Conservation (phyloP, 495 filamentous ascomycete genomes). For the Penicillium alfredii region DNA sequence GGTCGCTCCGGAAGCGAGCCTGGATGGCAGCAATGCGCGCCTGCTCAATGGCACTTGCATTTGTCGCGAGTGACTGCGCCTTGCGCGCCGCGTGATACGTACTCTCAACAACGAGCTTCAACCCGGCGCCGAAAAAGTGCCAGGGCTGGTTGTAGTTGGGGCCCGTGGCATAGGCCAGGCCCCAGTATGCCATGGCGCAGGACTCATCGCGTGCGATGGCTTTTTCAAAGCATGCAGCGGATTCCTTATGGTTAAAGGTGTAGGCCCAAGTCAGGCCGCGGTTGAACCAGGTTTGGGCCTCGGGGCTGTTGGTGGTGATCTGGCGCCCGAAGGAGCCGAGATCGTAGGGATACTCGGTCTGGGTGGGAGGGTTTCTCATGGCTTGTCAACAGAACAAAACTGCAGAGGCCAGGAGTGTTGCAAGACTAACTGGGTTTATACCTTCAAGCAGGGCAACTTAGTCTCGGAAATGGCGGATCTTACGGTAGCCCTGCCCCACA, state of each 20-base stretch:
- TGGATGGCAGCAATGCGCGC: conserved; percentile 52
- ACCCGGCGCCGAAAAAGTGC: conserved; percentile 52
- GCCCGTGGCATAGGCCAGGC: conserved; percentile 55
- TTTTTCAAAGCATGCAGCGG: conserved; percentile 50
- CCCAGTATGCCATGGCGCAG: conserved; percentile 63
- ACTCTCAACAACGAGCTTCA: conserved; percentile 33
- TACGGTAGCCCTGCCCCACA: no score
- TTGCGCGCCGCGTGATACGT: conserved; percentile 36
- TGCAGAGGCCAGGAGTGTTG: no score
- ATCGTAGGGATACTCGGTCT: conserved; percentile 18
- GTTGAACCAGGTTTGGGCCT: conserved; percentile 34
- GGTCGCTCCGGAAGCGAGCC: conserved; percentile 44
- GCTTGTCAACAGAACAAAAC: no score
- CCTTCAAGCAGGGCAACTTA: no score
- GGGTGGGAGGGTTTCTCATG: no score
- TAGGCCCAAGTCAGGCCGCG: conserved; percentile 33
- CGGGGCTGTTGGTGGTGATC: conserved; percentile 16
- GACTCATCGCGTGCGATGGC: conserved; percentile 47
- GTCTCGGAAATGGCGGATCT: no score
- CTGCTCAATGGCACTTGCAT: conserved; percentile 39
- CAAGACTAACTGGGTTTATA: no score
- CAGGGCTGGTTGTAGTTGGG: conserved; percentile 72
- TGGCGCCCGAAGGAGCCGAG: conserved; percentile 15
- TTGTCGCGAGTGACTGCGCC: conserved; percentile 29
- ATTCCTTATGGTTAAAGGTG: conserved; percentile 35